phyloP scores from a whole-genome alignment of 129 eudicot genomes.

The Mikania micrantha region DNA sequence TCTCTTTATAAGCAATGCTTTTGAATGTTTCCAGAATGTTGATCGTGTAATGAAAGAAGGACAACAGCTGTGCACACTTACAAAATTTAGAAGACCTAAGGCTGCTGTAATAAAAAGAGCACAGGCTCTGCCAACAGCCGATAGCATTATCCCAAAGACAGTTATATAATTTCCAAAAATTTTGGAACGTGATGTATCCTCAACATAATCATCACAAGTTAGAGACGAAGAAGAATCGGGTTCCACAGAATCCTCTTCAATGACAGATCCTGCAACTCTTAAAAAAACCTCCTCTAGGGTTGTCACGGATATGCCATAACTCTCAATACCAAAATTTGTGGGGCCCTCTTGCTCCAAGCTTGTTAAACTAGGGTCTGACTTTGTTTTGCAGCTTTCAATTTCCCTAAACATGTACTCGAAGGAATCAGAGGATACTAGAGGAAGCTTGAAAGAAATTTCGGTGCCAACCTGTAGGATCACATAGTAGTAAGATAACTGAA shows the following conservation, averaged over 20 bases:
- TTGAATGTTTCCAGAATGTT: slow-evolving; percentile 88
- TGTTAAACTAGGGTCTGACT: slow-evolving; percentile 30
- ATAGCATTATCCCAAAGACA: slow-evolving; percentile 38
- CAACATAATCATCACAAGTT: slow-evolving; percentile 31
- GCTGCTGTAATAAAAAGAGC: slow-evolving; percentile 41
- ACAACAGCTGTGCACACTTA: slow-evolving; percentile 73
- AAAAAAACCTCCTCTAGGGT: slow-evolving; percentile 97
- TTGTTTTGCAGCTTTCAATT: slow-evolving; percentile 78
- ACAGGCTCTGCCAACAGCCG: slow-evolving; percentile 44
- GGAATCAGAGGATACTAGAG: slow-evolving; percentile 76
- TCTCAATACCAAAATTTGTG: slow-evolving; percentile 63
- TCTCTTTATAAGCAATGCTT: slow-evolving; percentile 86
- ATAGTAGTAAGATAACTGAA: slow-evolving; percentile 7
- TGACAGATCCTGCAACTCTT: slow-evolving; percentile 88
- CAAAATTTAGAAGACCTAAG: slow-evolving; percentile 44
- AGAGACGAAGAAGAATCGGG: slow-evolving; percentile 34
- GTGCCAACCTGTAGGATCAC: slow-evolving; percentile 69
- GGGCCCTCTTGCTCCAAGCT: slow-evolving; percentile 27
- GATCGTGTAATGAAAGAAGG: slow-evolving; percentile 54
- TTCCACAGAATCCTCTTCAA: slow-evolving; percentile 43
- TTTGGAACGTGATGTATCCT: slow-evolving; percentile 35
- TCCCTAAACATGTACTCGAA: slow-evolving; percentile 93
- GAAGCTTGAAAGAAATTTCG: slow-evolving; percentile 95
- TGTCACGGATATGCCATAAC: slow-evolving; percentile 95
- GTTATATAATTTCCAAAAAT: slow-evolving; percentile 43